Conservation (phyloP, 768 basidiomycete species). For the Paxillus ammoniavirescens region DNA sequence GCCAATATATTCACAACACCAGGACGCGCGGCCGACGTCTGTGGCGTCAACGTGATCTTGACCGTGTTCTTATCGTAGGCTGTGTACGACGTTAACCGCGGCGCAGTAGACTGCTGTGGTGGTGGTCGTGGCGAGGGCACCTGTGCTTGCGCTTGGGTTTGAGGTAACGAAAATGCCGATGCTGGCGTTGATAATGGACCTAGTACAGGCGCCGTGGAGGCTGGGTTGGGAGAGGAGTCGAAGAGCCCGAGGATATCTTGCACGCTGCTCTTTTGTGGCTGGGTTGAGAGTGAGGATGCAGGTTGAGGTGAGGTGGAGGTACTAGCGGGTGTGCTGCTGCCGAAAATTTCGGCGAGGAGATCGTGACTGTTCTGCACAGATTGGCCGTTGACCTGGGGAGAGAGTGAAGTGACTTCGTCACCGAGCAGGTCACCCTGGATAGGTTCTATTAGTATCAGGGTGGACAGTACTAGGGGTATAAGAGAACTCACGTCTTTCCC, state of each 20-base stretch:
- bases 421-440: conserved; percentile 73
- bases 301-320: conserved; percentile 30
- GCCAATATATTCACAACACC: conserved; percentile 90
- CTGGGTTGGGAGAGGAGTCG: conserved; percentile 44
- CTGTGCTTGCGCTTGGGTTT: conserved; percentile 35
- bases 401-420: conserved; percentile 57
- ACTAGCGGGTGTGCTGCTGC: conserved; percentile 39
- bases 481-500: conserved; percentile 60
- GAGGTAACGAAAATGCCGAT: conserved; percentile 37
- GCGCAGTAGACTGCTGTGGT: conserved; percentile 34
- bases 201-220: conserved; percentile 19
- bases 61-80: conserved; percentile 93
- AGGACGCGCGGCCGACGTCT: conserved; percentile 75
- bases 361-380: conserved; percentile 70
- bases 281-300: conserved; percentile 39
- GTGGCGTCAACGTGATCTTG: conserved; percentile 86
- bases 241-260: conserved; percentile 94
- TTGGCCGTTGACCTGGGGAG: conserved; percentile 43
- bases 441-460: conserved; percentile 1
- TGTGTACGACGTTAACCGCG: conserved; percentile 68
- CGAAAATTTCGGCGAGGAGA: conserved; percentile 92
- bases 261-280: conserved; percentile 58
- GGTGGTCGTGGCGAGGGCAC: conserved; percentile 32
- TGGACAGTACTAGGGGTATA: background rate
- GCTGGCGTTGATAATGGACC: conserved; percentile 9